These are phyloP conservation scores for Pelargonium fulgidum DNA, from an alignment of 441 rosid species.

Conservation along the genomic window DNA sequence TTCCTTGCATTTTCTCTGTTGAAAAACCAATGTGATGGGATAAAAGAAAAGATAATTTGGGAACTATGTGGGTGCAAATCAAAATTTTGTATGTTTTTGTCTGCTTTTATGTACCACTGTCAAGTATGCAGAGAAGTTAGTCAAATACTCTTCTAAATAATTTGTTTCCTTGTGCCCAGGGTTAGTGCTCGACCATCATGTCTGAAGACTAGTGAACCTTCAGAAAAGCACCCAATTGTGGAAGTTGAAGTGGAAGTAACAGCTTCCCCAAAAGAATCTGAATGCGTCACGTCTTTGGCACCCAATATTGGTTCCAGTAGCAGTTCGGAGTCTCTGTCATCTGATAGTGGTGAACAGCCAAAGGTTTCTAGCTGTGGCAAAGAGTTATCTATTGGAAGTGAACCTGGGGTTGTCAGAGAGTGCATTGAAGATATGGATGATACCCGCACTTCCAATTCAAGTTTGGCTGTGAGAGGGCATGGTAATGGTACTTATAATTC, in stretches of 20 bases:
- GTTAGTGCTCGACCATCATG: slow-evolving; percentile 53
- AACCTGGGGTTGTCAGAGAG: slow-evolving; percentile 9
- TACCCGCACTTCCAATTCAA: slow-evolving; percentile 27
- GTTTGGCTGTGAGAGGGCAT: slow-evolving; percentile 18
- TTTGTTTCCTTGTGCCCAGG: slow-evolving; percentile 32
- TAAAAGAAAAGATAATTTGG: background rate
- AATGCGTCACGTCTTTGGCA: slow-evolving; percentile 21
- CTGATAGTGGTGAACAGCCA: slow-evolving; percentile 23
- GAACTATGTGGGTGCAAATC: background rate
- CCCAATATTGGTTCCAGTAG: slow-evolving; percentile 14
- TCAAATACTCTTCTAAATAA: background rate
- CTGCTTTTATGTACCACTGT: background rate
- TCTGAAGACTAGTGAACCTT: slow-evolving; percentile 37
- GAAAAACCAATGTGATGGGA: background rate
- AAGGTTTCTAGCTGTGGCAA: slow-evolving; percentile 22
- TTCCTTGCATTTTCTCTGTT: background rate
- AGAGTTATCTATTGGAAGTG: slow-evolving; percentile 17
- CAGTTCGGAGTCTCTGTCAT: slow-evolving; percentile 18
- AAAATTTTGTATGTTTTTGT: background rate
- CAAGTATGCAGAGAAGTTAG: background rate
- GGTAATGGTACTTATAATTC: slow-evolving; percentile 10
- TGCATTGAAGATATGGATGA: slow-evolving; percentile 14
- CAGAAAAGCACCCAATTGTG: slow-evolving; percentile 21
- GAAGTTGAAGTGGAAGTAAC: slow-evolving; percentile 22
- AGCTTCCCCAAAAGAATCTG: slow-evolving; percentile 29